Conservation (phyloP, 495 filamentous ascomycete genomes). For the Penicillium maclennaniae region DNA sequence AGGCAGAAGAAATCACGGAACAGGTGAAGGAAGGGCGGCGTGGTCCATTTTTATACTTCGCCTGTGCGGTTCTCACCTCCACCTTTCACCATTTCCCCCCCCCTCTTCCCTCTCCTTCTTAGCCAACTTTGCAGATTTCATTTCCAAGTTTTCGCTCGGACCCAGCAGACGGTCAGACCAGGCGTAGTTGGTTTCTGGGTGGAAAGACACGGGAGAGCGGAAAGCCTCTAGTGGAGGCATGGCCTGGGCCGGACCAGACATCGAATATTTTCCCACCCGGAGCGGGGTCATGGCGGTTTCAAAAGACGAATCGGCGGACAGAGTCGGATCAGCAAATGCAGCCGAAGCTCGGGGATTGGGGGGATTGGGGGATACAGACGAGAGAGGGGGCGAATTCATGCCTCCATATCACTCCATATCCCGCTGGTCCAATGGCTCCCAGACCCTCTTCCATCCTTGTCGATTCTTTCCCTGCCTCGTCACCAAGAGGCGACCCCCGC, state of each 20-base stretch:
- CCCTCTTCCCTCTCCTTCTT: slow-evolving; percentile 5
- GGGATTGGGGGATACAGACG: slow-evolving; percentile 34
- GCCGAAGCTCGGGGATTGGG: slow-evolving; percentile 39
- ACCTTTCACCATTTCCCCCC: slow-evolving; percentile 7
- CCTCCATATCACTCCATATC: slow-evolving; percentile 19
- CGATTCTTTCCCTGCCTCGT: slow-evolving; percentile 16
- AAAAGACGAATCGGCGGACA: slow-evolving; percentile 43
- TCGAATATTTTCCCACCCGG: slow-evolving; percentile 37
- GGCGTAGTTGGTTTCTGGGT: slow-evolving; percentile 22
- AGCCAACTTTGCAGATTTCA: slow-evolving; percentile 3
- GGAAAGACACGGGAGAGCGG: slow-evolving; percentile 31
- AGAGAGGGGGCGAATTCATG: slow-evolving; percentile 43
- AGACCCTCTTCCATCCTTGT: slow-evolving; percentile 23
- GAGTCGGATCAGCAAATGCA: slow-evolving; percentile 31
- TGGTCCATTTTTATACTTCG: slow-evolving; percentile 21
- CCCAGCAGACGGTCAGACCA: slow-evolving; percentile 14
- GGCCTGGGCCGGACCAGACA: slow-evolving; percentile 34
- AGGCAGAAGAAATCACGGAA: not conserved
- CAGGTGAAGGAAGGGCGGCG: slow-evolving; percentile 15
- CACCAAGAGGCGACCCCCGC: slow-evolving; percentile 22
- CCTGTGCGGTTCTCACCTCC: slow-evolving; percentile 6
- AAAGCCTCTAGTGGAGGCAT: slow-evolving; percentile 31
- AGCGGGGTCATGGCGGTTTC: slow-evolving; percentile 48
- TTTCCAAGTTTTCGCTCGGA: slow-evolving; percentile 12
- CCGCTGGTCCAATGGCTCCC: slow-evolving; percentile 43